Evolutionary conservation across 164 flowering plant genomes (phyloP), one percentile per base, ranked within the genome.

Genomic region (Nelumbo lutea): DNA sequence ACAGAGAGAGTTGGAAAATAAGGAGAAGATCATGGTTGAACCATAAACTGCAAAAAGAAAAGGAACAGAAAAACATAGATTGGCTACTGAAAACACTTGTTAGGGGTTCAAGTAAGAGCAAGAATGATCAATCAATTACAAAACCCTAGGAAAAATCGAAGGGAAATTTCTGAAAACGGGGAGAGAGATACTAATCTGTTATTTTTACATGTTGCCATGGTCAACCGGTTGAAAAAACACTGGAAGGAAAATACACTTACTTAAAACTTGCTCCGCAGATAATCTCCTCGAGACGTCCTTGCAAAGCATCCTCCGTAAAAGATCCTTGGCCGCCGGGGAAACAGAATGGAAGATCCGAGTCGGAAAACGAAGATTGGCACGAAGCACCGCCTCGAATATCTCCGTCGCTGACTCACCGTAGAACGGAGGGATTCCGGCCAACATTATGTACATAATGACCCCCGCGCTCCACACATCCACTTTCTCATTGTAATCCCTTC

Each of bases 391-490:
- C 70, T 81, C 88, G 59, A 91, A 91, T 15, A 84, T 85, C 83
- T 90, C 96, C 66, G 64, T 75, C 9, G 82, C 84, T 1, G 87
- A 59, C 15, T 88, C 93, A 1, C 97, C 97, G 64, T 75, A 68
- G 67, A 91, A 91, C 61, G 97, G 97, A 9, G 90, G 88, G 43
- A 81, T 63, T 7, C 96, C 93, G 13, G 88, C 80, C 68, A 91
- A 67, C 90, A 91, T 88, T 44, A 82, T 73, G 67, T 90, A 91
- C 82, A 91, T 43, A 65, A 91, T 74, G 5, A 90, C 93, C 1
- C 97, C 97, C 3, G 82, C 82, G 70, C 97, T 91, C 97, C 97
- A 91, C 9, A 91, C 86, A 68, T 91, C 97, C 1, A 90, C 85
- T 72, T 90, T 91, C 84, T 91, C 97, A 27, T 75, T 71, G 77